Conservation (phyloP, 306 rosid genomes). For the Styphnolobium japonicum region DNA sequence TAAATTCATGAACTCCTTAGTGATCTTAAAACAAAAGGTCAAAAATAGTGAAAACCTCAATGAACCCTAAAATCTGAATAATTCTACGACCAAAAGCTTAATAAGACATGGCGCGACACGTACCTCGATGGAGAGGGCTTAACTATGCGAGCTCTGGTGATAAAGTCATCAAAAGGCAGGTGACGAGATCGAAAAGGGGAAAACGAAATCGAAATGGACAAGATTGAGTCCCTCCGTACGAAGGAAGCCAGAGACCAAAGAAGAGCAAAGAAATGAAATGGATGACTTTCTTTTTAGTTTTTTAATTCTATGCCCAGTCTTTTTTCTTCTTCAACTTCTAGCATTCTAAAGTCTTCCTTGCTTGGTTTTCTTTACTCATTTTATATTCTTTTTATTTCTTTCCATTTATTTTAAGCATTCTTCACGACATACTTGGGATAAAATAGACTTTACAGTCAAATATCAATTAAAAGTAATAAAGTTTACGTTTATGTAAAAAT, state of each 20-base stretch:
- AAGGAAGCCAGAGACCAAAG: conserved; percentile 34
- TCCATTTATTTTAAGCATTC: background rate
- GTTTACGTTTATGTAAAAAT: too few relatives aligned
- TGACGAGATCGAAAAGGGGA: conserved; percentile 37
- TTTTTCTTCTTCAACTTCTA: conserved; percentile 20
- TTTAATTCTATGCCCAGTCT: background rate
- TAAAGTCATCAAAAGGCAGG: background rate
- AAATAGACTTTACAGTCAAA: too few relatives aligned
- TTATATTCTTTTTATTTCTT: background rate
- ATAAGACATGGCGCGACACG: background rate
- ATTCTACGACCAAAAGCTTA: background rate
- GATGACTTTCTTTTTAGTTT: conserved; percentile 40
- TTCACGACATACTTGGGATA: background rate
- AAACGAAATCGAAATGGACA: conserved; percentile 24
- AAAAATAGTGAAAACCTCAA: background rate
- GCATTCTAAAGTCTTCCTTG: conserved; percentile 14
- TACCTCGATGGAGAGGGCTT: conserved; percentile 27
- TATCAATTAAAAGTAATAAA: too few relatives aligned
- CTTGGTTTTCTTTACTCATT: background rate
- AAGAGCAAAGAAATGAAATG: background rate
- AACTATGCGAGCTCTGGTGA: background rate
- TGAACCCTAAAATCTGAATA: conserved; percentile 44
- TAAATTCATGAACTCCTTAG: background rate
- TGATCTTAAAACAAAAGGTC: conserved; percentile 24
- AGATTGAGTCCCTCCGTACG: conserved; percentile 40